Percentiles rank a stretch among this genome's conserved stretches.
phyloP scores from a whole-genome alignment of 2,329 filamentous ascomycete species.

The Penicillium frequentans region DNA sequence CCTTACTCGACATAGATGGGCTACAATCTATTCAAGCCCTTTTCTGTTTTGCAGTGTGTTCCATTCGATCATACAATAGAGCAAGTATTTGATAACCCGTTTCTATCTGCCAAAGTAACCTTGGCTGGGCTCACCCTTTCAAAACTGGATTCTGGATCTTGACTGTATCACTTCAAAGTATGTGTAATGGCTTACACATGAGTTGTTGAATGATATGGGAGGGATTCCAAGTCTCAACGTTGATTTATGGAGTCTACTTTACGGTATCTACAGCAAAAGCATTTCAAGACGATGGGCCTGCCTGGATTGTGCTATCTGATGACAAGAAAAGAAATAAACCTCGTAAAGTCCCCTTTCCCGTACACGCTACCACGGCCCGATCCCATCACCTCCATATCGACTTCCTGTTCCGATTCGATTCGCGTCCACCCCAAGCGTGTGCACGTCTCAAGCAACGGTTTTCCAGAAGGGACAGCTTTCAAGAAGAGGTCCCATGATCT shows the following conservation, averaged over 20 bases:
- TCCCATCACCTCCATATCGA: neutral
- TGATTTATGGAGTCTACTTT: neutral
- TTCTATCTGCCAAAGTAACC: neutral
- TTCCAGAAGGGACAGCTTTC: neutral
- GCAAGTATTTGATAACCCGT: constrained; percentile 23
- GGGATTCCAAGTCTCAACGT: neutral
- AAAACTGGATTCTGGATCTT: no score
- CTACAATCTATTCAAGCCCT: no score
- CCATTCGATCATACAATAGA: constrained; percentile 25
- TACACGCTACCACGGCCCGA: neutral
- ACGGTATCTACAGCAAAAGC: constrained; percentile 1
- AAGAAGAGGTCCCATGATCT: neutral
- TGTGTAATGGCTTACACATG: neutral
- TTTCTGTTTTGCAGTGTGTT: constrained; percentile 18
- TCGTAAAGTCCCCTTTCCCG: constrained; percentile 12
- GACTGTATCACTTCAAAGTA: no score
- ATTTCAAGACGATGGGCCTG: constrained; percentile 15
- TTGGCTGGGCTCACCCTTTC: no score
- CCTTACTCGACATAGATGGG: no score
- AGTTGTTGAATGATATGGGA: neutral
- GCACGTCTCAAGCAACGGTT: neutral
- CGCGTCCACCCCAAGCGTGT: neutral
- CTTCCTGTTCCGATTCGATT: constrained; percentile 1
- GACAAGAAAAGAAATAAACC: constrained; percentile 16
- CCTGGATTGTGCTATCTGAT: constrained; percentile 26